Percentiles rank a stretch among this genome's conserved stretches.
phyloP scores from a whole-genome alignment of 805 yeast genomes.

The Novakomyces olei region DNA sequence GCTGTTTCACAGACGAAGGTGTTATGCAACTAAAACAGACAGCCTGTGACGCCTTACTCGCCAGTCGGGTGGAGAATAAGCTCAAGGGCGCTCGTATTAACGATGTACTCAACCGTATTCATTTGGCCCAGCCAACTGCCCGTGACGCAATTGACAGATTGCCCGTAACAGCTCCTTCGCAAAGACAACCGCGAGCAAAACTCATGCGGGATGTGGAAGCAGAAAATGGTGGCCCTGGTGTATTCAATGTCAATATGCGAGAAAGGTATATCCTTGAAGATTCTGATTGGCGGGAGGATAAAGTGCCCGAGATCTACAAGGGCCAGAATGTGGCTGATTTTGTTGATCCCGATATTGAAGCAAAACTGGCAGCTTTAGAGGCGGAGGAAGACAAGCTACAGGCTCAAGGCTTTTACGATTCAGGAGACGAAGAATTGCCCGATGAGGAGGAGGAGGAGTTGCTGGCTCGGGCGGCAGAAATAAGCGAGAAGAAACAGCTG shows the following conservation, averaged over 20 bases:
- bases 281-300: slow-evolving; percentile 93
- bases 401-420: slow-evolving; percentile 83
- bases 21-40: slow-evolving; percentile 89
- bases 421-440: slow-evolving; percentile 41
- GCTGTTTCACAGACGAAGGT: slow-evolving; percentile 85
- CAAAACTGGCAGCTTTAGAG: slow-evolving; percentile 82
- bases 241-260: slow-evolving; percentile 75
- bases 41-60: slow-evolving; percentile 89
- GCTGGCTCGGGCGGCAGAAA: slow-evolving; percentile 82
- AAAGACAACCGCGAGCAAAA: slow-evolving; percentile 30
- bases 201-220: slow-evolving; percentile 77
- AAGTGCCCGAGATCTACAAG: slow-evolving; percentile 88
- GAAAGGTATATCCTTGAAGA: slow-evolving; percentile 82
- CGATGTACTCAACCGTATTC: slow-evolving; percentile 82
- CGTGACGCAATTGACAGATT: slow-evolving; percentile 65
- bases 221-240: slow-evolving; percentile 98
- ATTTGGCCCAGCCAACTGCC: slow-evolving; percentile 71
- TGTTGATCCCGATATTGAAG: slow-evolving; percentile 86
- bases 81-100: slow-evolving; percentile 73
- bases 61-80: slow-evolving; percentile 91
- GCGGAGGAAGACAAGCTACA: slow-evolving; percentile 92
- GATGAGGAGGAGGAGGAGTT: slow-evolving; percentile 45
- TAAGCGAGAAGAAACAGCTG: slow-evolving; percentile 80
- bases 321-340: slow-evolving; percentile 95
- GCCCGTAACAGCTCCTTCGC: slow-evolving; percentile 65